Conservation (phyloP, 805 yeast genomes). For the Yarrowia sp. region DNA sequence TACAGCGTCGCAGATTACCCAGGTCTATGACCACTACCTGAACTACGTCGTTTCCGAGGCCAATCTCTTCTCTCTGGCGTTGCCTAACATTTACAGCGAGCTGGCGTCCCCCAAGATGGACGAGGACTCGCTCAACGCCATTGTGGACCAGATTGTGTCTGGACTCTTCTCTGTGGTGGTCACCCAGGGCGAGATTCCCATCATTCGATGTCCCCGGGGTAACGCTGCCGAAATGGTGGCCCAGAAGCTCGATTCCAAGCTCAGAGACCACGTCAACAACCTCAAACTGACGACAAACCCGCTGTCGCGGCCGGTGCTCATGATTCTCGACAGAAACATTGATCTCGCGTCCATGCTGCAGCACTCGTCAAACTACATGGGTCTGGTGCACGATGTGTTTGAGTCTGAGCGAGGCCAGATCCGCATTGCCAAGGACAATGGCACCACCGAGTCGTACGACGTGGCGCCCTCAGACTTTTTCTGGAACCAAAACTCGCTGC, state of each 20-base stretch:
- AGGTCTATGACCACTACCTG: constrained; percentile 92
- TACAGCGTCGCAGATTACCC: constrained; percentile 74
- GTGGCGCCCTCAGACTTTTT: constrained; percentile 93
- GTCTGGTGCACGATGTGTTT: constrained; percentile 91
- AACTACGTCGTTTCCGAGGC: constrained; percentile 95
- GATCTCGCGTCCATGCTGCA: constrained; percentile 93
- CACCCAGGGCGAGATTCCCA: constrained; percentile 81
- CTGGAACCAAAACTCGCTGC: constrained; percentile 81
- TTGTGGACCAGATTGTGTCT: constrained; percentile 74
- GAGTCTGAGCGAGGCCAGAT: constrained; percentile 82
- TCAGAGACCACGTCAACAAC: constrained; percentile 86
- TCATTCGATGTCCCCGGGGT: constrained; percentile 87
- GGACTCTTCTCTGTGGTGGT: constrained; percentile 83
- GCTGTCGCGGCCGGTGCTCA: constrained; percentile 73
- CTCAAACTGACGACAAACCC: constrained; percentile 53
- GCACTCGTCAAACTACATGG: constrained; percentile 98
- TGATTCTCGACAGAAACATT: constrained; percentile 84
- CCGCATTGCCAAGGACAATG: constrained; percentile 50
- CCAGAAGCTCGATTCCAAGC: constrained; percentile 77
- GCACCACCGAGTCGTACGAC: constrained; percentile 67
- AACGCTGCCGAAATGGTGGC: constrained; percentile 97
- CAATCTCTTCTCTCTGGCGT: constrained; percentile 79
- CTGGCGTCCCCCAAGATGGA: constrained; percentile 74
- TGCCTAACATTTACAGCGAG: constrained; percentile 66
- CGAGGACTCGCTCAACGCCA: constrained; percentile 73